Conservation (phyloP, 2,329 filamentous ascomycete species). For the Tolypocladium sp. region DNA sequence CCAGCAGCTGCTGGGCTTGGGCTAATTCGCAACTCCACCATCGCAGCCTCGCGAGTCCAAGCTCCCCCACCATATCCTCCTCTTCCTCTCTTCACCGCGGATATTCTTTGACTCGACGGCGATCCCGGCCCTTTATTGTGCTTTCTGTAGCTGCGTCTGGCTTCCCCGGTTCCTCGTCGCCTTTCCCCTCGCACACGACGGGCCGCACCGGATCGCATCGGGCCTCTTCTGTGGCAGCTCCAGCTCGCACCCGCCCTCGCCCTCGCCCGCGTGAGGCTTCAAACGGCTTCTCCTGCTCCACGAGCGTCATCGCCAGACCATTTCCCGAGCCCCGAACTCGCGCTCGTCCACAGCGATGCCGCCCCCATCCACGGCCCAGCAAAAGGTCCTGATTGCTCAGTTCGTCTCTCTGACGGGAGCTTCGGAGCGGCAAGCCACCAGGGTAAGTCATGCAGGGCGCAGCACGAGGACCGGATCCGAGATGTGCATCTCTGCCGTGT, state of each 20-base stretch:
- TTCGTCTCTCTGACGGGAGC: conserved; percentile 35
- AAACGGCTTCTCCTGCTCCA: background rate
- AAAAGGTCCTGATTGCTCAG: conserved; percentile 30
- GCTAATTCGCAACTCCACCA: conserved; percentile 6
- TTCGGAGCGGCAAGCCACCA: conserved; percentile 31
- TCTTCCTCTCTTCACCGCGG: background rate
- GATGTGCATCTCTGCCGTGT: background rate
- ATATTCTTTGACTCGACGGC: background rate
- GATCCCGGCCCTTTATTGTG: background rate
- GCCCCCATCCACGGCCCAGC: conserved; percentile 24
- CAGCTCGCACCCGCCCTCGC: background rate
- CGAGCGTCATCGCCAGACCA: background rate
- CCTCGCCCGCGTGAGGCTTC: background rate
- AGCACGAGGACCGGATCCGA: background rate
- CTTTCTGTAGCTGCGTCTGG: background rate
- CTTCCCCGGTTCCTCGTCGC: background rate
- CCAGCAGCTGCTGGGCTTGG: background rate
- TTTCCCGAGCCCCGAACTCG: conserved; percentile 4
- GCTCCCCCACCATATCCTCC: background rate
- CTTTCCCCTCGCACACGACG: background rate
- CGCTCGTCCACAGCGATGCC: conserved; percentile 21
- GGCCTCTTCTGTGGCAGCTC: background rate
- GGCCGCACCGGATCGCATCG: background rate
- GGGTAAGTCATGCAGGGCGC: conserved; percentile 26
- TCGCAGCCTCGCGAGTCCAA: conserved; percentile 8